Percentiles rank a stretch among this genome's conserved stretches.
These are phyloP conservation scores for Trichosporon sp. DNA, from an alignment of 1,284 basidiomycete species.

Conservation along the genomic window DNA sequence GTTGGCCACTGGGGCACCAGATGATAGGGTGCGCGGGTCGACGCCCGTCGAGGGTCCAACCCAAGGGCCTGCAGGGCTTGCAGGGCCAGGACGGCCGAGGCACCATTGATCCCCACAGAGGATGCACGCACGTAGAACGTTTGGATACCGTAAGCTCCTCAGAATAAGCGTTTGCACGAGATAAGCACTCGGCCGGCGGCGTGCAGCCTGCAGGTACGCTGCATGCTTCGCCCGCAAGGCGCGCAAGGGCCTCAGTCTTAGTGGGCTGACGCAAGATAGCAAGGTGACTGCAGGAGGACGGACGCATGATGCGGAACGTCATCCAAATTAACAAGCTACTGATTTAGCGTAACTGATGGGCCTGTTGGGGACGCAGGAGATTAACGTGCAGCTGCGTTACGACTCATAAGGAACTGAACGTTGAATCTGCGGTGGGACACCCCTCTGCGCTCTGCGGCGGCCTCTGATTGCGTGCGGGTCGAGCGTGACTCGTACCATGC, in stretches of 20 bases:
- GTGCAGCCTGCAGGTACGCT: not conserved
- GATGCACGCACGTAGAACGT: not conserved
- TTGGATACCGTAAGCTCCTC: not conserved
- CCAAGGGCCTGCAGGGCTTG: too few relatives aligned
- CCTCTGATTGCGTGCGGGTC: not conserved
- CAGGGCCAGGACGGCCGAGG: not conserved
- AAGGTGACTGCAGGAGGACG: not conserved
- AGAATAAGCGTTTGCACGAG: not conserved
- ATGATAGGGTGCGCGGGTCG: not conserved
- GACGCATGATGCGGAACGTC: not conserved
- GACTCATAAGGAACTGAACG: not conserved
- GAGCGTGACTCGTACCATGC: not conserved
- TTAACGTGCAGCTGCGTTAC: not conserved
- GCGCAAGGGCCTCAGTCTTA: not conserved
- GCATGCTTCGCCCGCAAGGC: not conserved
- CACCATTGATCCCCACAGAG: not conserved
- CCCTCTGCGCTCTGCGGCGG: not conserved
- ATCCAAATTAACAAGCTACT: not conserved
- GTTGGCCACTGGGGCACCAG: conserved; percentile 2
- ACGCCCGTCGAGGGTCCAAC: not conserved
- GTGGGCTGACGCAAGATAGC: not conserved
- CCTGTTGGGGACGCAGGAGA: not conserved
- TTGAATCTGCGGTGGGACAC: not conserved
- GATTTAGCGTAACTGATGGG: not conserved
- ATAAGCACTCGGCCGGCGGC: not conserved